Base-by-base conservation (phyloP, 345 rosid genomes). In the Sisymbrium altissimum region DNA sequence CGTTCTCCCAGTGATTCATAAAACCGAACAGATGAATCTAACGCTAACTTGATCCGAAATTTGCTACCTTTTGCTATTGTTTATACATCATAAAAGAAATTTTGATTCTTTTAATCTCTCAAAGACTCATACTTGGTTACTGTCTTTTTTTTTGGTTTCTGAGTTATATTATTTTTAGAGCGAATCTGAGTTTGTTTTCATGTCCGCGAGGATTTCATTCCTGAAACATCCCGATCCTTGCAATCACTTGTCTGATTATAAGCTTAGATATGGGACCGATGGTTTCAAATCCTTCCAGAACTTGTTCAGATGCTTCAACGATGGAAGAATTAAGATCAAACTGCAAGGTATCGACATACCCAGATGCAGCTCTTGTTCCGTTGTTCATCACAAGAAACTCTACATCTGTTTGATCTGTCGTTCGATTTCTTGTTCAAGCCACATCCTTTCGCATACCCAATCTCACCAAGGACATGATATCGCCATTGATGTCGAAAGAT, bases 381-480 rank as follows among this genome's bases (percentile, higher is more conserved):
- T n/a, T 23, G 84, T 79, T 81, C 76, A 64, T 82, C 79, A 70
- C 56, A 66, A 9, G 60, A 81, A 86, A 33, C 82, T 93, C 27
- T 89, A 86, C 72, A 80, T 84, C 43, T 93, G 97, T 74, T 80
- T 91, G 71, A 72, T 86, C 32, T 93, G 98, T 83, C 84, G 85
- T n/a, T 78, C 88, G 11, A 43, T 93, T 4, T 86, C 82, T 12
- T 93, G 98, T 74, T 79, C 86, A 39, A 83, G 77, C n/a, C 97
- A 91, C 64, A 70, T 84, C 57, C 88, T 84, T 57, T 83, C 78
- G 56, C 97, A 93, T 75, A 65, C 88, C 83, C 82, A 75, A 52
- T 77, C 86, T 15, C 80, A 72, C 21, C 68, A 78, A 36, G 96
- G 92, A 1, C 89, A 93, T 68, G 89, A 86, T 69, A 81, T 91